phyloP scores from a whole-genome alignment of 768 basidiomycete genomes.

The Sporobolomyces phaffii region DNA sequence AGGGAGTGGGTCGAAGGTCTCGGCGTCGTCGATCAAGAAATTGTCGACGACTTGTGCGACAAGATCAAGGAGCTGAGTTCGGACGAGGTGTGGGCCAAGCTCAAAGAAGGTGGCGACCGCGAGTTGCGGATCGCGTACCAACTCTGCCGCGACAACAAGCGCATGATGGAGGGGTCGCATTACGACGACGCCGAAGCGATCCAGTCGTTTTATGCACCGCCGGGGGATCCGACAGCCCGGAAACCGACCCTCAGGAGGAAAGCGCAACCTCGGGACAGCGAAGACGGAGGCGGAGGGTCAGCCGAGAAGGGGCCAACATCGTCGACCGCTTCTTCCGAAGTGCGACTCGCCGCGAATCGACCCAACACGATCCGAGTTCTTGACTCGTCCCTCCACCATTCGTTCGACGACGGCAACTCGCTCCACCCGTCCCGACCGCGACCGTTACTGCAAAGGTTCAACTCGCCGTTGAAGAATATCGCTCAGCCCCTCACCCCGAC shows the following conservation, averaged over 20 bases:
- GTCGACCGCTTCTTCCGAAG: not conserved
- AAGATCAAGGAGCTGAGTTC: constrained; percentile 68
- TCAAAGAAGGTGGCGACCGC: constrained; percentile 73
- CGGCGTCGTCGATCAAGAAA: constrained; percentile 83
- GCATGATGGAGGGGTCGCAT: constrained; percentile 64
- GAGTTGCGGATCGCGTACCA: constrained; percentile 95
- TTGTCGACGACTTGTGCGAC: constrained; percentile 71
- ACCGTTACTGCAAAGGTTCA: constrained; percentile 26
- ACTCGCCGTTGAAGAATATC: constrained; percentile 29
- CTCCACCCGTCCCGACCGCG: not conserved
- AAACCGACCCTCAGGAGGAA: constrained; percentile 31
- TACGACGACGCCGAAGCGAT: constrained; percentile 37
- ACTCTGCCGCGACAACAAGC: constrained; percentile 78
- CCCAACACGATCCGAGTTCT: constrained; percentile 46
- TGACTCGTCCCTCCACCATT: constrained; percentile 28
- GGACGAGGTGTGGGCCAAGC: constrained; percentile 80
- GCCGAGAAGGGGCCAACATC: constrained; percentile 19
- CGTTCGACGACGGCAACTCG: constrained; percentile 19
- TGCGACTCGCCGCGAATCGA: not conserved
- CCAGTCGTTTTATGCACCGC: constrained; percentile 29
- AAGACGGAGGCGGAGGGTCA: no score
- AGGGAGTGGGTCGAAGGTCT: constrained; percentile 55
- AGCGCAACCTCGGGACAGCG: not conserved
- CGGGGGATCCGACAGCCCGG: constrained; percentile 28
- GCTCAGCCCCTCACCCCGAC: constrained; percentile 39